These are phyloP conservation scores for Neurospora sp. DNA, from an alignment of 495 filamentous ascomycete genomes.

Conservation along the genomic window DNA sequence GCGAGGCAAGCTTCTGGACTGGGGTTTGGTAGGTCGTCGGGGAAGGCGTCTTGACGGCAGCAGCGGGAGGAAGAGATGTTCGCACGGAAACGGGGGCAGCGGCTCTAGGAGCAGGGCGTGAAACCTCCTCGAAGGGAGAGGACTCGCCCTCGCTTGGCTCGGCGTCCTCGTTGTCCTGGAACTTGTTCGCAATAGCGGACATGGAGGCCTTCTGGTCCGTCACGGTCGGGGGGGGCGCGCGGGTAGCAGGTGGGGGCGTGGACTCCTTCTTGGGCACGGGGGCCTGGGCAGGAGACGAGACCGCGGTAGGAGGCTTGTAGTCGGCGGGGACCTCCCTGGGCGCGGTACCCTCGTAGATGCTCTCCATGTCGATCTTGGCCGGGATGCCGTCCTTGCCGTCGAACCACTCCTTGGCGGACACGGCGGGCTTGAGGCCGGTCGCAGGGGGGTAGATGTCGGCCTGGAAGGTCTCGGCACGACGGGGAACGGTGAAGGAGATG, in stretches of 20 bases:
- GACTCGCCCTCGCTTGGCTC: conserved; percentile 31
- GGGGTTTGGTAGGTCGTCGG: conserved; percentile 14
- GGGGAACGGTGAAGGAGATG: conserved; percentile 92
- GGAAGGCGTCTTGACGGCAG: conserved; percentile 14
- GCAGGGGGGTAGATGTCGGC: conserved; percentile 91
- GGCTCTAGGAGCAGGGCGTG: conserved; percentile 42
- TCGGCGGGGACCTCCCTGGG: conserved; percentile 64
- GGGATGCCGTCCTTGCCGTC: conserved; percentile 72
- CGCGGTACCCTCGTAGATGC: conserved; percentile 73
- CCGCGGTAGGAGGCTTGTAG: conserved; percentile 49
- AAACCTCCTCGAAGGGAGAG: conserved; percentile 73
- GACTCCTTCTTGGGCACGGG: conserved; percentile 46
- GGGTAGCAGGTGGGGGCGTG: conserved; percentile 33
- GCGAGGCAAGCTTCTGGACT: conserved; percentile 7
- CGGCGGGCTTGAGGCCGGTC: conserved; percentile 62
- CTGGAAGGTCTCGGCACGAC: conserved; percentile 93
- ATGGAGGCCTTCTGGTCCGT: conserved; percentile 79
- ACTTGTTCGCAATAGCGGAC: conserved; percentile 72
- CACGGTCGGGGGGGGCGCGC: conserved; percentile 51
- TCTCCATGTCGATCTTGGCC: conserved; percentile 85
- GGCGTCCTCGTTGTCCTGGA: conserved; percentile 60
- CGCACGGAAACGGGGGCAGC: conserved; percentile 12
- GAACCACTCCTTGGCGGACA: conserved; percentile 75
- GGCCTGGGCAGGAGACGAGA: conserved; percentile 27
- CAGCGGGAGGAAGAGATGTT: not conserved